These are phyloP conservation scores for Anisodus tanguticus DNA, from an alignment of 257 asterid genomes.

Conservation along the genomic window DNA sequence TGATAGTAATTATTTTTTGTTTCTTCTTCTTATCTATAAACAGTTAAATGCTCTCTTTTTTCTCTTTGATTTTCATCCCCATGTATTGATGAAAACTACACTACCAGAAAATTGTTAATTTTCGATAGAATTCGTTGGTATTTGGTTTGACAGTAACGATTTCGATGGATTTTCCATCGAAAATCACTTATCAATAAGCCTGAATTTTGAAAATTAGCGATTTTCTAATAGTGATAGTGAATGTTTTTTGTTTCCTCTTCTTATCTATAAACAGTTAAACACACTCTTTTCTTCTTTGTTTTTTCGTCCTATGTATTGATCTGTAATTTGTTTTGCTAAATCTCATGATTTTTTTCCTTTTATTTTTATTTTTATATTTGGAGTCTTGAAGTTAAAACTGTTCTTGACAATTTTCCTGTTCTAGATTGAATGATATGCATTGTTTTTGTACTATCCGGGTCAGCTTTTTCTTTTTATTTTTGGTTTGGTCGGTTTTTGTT, in stretches of 20 bases:
- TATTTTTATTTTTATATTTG: not conserved
- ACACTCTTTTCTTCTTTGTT: not conserved
- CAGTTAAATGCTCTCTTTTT: not conserved
- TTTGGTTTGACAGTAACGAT: too few species aligned
- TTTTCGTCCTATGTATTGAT: not conserved
- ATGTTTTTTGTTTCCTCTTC: too few species aligned
- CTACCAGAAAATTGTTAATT: too few species aligned
- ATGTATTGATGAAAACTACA: not conserved
- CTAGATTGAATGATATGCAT: not conserved
- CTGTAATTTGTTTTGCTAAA: not conserved
- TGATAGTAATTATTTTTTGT: too few species aligned
- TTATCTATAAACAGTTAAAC: too few species aligned
- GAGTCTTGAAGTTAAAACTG: not conserved
- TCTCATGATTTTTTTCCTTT: not conserved
- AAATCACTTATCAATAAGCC: too few species aligned
- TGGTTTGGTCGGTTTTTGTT: not conserved
- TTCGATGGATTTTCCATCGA: too few species aligned
- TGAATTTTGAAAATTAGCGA: too few species aligned
- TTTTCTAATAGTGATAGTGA: too few species aligned
- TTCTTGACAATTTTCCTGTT: not conserved
- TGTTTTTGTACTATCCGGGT: not conserved
- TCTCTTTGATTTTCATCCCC: not conserved
- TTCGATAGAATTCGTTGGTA: too few species aligned
- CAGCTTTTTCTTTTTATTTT: not conserved
- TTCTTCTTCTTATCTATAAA: too few species aligned